Percentiles rank a stretch among this genome's conserved stretches.
These are phyloP conservation scores for Xylaria sp. DNA, from an alignment of 2,329 filamentous ascomycete species.

Conservation along the genomic window DNA sequence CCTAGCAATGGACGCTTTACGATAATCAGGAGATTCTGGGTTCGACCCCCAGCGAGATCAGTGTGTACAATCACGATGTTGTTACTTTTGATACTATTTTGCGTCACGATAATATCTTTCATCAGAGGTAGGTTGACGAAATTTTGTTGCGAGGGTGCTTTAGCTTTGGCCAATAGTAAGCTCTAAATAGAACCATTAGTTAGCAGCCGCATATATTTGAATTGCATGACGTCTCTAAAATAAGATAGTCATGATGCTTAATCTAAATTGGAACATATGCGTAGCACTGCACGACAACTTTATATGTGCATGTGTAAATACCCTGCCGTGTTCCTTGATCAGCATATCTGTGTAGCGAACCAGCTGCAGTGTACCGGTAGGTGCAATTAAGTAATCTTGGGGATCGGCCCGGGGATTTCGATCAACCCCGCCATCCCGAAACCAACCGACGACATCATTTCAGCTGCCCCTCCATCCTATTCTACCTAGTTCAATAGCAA, in stretches of 20 bases:
- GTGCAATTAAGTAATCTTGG: neutral
- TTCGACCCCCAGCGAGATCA: constrained; percentile 35
- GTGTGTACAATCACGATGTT: no score
- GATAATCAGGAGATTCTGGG: constrained; percentile 31
- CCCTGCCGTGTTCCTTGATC: no score
- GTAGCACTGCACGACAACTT: neutral
- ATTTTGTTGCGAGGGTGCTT: neutral
- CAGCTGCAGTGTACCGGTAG: neutral
- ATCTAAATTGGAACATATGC: neutral
- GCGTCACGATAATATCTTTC: neutral
- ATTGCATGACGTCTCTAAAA: neutral
- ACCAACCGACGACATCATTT: constrained; percentile 6
- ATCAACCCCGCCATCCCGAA: neutral
- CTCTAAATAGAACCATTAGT: neutral
- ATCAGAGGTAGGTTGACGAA: neutral
- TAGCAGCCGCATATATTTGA: neutral
- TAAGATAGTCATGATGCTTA: neutral
- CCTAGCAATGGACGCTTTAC: neutral
- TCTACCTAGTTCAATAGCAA: neutral
- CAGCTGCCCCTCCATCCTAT: constrained; percentile 25
- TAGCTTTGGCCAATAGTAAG: neutral
- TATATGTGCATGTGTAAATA: no score
- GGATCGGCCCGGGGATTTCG: neutral
- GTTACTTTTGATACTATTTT: neutral
- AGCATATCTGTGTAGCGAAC: no score